These are phyloP conservation scores for Chloris gayana DNA, from an alignment of 176 grass and related monocot species.

Conservation along the genomic window DNA sequence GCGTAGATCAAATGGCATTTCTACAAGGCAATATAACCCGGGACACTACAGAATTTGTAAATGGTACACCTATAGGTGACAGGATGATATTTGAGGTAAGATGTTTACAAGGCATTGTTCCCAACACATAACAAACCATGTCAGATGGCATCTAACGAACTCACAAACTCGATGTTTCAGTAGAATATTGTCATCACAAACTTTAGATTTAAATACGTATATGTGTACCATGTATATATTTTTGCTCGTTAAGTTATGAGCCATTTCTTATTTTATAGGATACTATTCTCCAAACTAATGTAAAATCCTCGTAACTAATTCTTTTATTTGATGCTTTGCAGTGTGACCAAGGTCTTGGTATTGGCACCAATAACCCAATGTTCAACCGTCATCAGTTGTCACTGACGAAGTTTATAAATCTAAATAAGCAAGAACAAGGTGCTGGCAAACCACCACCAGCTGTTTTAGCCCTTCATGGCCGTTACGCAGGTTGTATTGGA, in stretches of 20 bases:
- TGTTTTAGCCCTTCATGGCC: conserved; percentile 85
- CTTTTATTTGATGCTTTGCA: conserved; percentile 34
- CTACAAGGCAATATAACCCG: conserved; percentile 83
- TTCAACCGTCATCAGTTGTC: conserved; percentile 96
- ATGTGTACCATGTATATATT: no score
- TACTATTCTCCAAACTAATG: no score
- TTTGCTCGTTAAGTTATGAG: no score
- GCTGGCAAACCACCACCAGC: conserved; percentile 71
- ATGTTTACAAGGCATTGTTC: neutral
- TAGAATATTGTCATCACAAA: no score
- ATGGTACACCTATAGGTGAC: conserved; percentile 75
- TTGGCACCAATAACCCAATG: conserved; percentile 87
- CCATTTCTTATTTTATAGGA: no score
- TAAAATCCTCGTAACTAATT: no score
- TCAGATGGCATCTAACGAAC: neutral
- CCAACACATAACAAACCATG: neutral
- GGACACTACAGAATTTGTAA: conserved; percentile 83
- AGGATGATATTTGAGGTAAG: conserved; percentile 86
- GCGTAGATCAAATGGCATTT: conserved; percentile 73
- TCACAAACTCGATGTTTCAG: no score
- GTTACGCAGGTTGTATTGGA: conserved; percentile 89
- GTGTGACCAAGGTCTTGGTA: conserved; percentile 95
- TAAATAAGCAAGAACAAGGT: conserved; percentile 82
- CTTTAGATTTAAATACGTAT: neutral
- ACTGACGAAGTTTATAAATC: conserved; percentile 79